Conservation (phyloP, 176 grass and related monocot genomes). For the Triticum urartu region DNA sequence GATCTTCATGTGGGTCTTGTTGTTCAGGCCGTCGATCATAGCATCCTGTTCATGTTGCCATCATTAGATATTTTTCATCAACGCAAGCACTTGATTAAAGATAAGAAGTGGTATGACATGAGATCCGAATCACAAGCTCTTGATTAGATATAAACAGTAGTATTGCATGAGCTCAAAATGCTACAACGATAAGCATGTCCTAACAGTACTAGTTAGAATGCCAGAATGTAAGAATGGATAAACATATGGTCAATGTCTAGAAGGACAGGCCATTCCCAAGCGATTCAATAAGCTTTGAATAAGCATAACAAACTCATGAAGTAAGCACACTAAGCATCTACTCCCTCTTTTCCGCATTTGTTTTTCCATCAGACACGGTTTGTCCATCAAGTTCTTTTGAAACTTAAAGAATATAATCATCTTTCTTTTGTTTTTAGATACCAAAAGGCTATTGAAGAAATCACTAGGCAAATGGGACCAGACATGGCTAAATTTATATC, state of each 20-base stretch:
- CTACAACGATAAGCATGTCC: too few species aligned
- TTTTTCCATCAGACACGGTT: not conserved
- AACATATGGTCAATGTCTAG: too few species aligned
- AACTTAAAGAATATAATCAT: constrained; percentile 6
- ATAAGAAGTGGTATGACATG: too few species aligned
- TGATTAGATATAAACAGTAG: not conserved
- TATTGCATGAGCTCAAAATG: too few species aligned
- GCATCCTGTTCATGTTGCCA: not conserved
- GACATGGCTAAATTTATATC: constrained; percentile 95
- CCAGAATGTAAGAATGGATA: not conserved
- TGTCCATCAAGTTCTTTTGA: not conserved
- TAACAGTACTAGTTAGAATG: not conserved
- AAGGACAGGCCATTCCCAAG: too few species aligned
- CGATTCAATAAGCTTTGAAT: too few species aligned
- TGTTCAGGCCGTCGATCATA: not conserved
- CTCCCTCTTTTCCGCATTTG: not conserved
- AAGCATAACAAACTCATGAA: too few species aligned
- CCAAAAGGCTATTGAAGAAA: constrained; percentile 87
- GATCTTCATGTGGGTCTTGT: constrained; percentile 8
- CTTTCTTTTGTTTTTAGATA: constrained; percentile 47
- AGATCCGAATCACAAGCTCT: not conserved
- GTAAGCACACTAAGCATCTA: too few species aligned
- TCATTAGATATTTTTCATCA: not conserved
- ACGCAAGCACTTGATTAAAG: not conserved
- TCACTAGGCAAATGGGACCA: constrained; percentile 80